Percentiles rank a stretch among this genome's conserved stretches.
phyloP scores from a whole-genome alignment of 768 basidiomycete species.

The Rhizopogon vinicolor region DNA sequence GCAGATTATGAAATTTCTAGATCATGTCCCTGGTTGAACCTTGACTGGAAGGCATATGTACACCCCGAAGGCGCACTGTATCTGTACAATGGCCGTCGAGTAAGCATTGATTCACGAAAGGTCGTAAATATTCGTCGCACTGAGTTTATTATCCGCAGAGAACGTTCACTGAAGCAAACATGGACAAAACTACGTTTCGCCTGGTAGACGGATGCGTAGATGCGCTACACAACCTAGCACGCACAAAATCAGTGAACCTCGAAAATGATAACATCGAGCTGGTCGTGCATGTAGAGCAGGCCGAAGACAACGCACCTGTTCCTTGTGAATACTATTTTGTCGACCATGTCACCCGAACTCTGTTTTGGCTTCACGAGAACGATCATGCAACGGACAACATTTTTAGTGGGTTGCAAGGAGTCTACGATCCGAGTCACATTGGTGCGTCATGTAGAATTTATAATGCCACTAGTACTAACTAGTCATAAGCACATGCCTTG shows the following conservation, averaged over 20 bases:
- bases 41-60: too few relatives aligned
- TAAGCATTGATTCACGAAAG: background rate
- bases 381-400: background rate
- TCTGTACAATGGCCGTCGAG: background rate
- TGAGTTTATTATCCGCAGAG: background rate
- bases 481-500: background rate
- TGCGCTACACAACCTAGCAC: background rate
- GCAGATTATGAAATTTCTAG: too few relatives aligned
- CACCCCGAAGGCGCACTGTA: too few relatives aligned
- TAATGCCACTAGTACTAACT: background rate
- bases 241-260: background rate
- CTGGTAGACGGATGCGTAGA: background rate
- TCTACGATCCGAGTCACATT: background rate
- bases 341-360: background rate
- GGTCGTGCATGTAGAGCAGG: background rate
- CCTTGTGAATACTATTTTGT: slow-evolving; percentile 2
- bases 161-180: background rate
- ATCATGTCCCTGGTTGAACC: too few relatives aligned
- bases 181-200: background rate
- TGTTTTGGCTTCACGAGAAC: slow-evolving; percentile 1
- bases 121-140: too few relatives aligned
- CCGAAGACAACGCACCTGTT: background rate
- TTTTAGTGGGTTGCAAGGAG: background rate
- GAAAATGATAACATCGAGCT: background rate
- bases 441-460: background rate